These are phyloP conservation scores for Trametes cinnabarina DNA, from an alignment of 768 basidiomycete species.

Conservation along the genomic window DNA sequence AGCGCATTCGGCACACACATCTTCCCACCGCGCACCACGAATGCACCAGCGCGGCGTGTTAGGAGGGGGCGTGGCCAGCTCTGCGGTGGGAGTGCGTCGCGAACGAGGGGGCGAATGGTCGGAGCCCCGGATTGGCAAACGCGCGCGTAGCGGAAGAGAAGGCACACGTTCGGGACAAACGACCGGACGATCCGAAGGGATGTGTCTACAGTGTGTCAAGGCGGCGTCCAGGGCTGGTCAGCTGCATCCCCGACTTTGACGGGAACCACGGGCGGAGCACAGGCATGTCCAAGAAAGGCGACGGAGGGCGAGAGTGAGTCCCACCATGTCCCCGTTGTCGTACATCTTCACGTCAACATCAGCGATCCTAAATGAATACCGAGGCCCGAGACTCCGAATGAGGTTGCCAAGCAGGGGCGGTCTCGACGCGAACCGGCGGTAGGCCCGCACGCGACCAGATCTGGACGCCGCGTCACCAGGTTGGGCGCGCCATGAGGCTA, in stretches of 20 bases:
- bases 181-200: slow-evolving; percentile 4
- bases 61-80: background rate
- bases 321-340: slow-evolving; percentile 6
- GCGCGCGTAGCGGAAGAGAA: background rate
- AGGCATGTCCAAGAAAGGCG: slow-evolving; percentile 1
- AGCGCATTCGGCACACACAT: background rate
- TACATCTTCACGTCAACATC: slow-evolving; percentile 8
- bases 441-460: background rate
- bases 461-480: background rate
- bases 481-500: slow-evolving; percentile 9
- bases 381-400: slow-evolving; percentile 6
- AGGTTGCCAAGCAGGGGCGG: background rate
- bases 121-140: background rate
- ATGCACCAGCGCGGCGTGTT: background rate
- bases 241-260: background rate
- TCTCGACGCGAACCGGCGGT: background rate
- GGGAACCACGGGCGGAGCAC: slow-evolving; percentile 1
- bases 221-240: background rate
- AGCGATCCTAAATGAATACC: background rate
- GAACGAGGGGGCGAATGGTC: background rate
- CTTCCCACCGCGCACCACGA: slow-evolving; percentile 11
- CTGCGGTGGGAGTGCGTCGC: slow-evolving; percentile 1
- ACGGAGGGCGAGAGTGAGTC: background rate
- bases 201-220: slow-evolving; percentile 12
- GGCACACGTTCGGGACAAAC: background rate